These are phyloP conservation scores for Triglochin maritima DNA, from an alignment of 106 monocot genomes.

Conservation along the genomic window DNA sequence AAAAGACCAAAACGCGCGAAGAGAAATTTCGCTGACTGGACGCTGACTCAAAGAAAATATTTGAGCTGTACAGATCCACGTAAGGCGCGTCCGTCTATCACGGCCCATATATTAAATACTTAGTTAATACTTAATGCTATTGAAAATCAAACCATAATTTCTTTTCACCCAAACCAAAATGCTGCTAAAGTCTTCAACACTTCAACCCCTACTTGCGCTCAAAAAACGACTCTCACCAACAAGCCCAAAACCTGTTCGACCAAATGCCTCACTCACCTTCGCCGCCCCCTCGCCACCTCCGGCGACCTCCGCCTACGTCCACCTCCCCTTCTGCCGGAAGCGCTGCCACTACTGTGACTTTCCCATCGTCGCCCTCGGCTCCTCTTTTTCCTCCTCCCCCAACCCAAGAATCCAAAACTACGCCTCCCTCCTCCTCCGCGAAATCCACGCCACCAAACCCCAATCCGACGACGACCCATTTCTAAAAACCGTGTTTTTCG, in stretches of 20 bases:
- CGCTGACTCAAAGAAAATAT: too few species aligned
- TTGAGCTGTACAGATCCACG: too few species aligned
- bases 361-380: slow-evolving; percentile 84
- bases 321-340: slow-evolving; percentile 97
- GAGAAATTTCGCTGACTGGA: too few species aligned
- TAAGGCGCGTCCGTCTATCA: too few species aligned
- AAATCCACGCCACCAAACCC: slow-evolving; percentile 42
- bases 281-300: neutral
- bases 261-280: neutral
- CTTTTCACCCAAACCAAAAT: too few species aligned
- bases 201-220: too few species aligned
- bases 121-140: too few species aligned
- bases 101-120: too few species aligned
- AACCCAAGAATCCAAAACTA: slow-evolving; percentile 72
- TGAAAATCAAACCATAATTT: too few species aligned
- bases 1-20: too few species aligned
- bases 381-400: slow-evolving; percentile 1
- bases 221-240: too few species aligned
- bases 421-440: slow-evolving; percentile 52
- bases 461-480: slow-evolving; percentile 11
- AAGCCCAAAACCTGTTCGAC: neutral
- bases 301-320: slow-evolving; percentile 70
- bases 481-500: slow-evolving; percentile 75
- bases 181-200: too few species aligned
- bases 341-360: slow-evolving; percentile 99